Evolutionary conservation across 768 basidiomycete species (phyloP), one percentile per base, ranked within the genome.

Genomic region (Russula dissimulans): DNA sequence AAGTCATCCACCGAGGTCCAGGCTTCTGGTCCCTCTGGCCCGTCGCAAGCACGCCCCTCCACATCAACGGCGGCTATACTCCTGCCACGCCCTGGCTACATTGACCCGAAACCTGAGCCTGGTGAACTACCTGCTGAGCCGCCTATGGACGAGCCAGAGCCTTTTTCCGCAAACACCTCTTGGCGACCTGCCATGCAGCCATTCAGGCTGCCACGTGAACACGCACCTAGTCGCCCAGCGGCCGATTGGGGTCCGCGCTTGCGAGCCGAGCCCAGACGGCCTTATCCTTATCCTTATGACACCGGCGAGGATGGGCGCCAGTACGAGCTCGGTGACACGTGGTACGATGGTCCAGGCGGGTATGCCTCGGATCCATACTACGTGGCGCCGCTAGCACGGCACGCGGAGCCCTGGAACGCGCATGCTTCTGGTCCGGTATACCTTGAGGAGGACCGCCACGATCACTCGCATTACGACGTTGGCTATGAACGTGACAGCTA

Each of bases 71-170:
- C 11, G 36, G 22, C 42, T 9, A 56, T 56, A 0, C 36, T 60
- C 26, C 15, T 60, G 3, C 59, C 59, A 10, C 59, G 59, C 14
- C 42, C 69, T 69, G 7, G 72, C 69, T 51, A 50, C 56, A 54
- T 63, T 31, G 45, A 61, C 29, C n/a, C 45, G 0, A 62, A 61
- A 50, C 34, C 43, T 41, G 47, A 59, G 46, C 54, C 55, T 53
- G 58, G 58, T 32, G 57, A 59, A 26, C 32, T 58, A 46, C 46
- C 58, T 29, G 9, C 47, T 42, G 54, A 63, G 11, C 44, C 44
- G 5, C 60, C 60, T 22, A 32, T 11, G 5, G 18, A 12, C 18
- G 26, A 36, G 11, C 44, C 29, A 12, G 44, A 54, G 14, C 26
- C 5, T 18, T 6, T 15, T n/a, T 17, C 60, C 22, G 22, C 43